Percentiles rank a stretch among this genome's conserved stretches.
These are phyloP conservation scores for Zygosaccharomyces bailii DNA, from an alignment of 805 yeast species.

Conservation along the genomic window DNA sequence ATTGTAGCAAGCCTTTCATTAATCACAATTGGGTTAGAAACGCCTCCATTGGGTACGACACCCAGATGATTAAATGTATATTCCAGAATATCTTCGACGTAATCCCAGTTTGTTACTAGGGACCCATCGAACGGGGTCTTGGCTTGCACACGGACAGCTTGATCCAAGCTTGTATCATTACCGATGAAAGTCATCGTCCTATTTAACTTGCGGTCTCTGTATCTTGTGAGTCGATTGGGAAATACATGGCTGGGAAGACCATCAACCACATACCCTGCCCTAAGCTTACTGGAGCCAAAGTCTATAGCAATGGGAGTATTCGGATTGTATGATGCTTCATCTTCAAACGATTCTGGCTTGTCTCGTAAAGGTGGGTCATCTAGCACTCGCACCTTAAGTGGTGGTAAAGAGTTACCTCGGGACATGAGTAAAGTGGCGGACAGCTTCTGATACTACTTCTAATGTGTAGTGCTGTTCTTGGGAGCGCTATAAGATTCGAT, in stretches of 20 bases:
- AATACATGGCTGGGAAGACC: conserved; percentile 56
- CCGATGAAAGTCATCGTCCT: conserved; percentile 72
- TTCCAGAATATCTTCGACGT: conserved; percentile 76
- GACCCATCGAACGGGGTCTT: conserved; percentile 86
- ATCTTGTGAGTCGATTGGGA: conserved; percentile 66
- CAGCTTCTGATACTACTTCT: too few relatives aligned
- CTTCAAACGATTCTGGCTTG: conserved; percentile 33
- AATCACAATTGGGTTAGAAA: conserved; percentile 77
- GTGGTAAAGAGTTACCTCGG: conserved; percentile 30
- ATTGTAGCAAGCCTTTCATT: conserved; percentile 77
- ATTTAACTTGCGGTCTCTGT: conserved; percentile 70
- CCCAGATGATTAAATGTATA: conserved; percentile 79
- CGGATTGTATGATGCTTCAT: conserved; percentile 27
- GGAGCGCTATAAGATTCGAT: not conserved
- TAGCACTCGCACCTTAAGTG: conserved; percentile 26
- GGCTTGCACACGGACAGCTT: conserved; percentile 61
- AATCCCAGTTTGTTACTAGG: conserved; percentile 88
- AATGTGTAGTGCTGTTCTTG: too few relatives aligned
- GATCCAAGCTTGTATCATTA: conserved; percentile 71
- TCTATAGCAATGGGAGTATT: conserved; percentile 82
- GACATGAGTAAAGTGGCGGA: conserved; percentile 13
- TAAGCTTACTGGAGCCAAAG: conserved; percentile 62
- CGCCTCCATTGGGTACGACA: conserved; percentile 49
- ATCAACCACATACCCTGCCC: conserved; percentile 55
- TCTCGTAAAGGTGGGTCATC: conserved; percentile 33